Evolutionary conservation across 768 basidiomycete genomes (phyloP).

Genomic region (Pleurotus djamor): DNA sequence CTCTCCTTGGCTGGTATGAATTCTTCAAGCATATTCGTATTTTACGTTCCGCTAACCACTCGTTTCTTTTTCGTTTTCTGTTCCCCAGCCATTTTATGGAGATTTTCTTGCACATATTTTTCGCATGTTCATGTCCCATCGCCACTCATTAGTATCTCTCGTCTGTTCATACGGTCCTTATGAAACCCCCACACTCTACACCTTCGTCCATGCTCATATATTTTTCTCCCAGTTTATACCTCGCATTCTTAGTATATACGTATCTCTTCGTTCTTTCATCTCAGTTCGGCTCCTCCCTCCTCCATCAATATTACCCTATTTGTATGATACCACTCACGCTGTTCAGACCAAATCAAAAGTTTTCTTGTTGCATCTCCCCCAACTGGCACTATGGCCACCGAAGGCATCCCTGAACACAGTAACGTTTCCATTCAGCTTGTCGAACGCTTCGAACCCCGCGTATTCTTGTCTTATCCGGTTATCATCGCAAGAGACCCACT

Average conservation of each 20-base stretch:
- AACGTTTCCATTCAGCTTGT: background rate
- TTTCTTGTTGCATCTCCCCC: background rate
- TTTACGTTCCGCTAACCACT: background rate
- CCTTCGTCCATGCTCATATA: background rate
- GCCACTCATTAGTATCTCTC: background rate
- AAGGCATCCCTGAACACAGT: background rate
- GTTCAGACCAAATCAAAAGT: background rate
- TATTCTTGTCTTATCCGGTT: background rate
- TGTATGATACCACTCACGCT: constrained; percentile 2
- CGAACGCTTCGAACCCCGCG: background rate
- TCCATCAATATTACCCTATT: background rate
- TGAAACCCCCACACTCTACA: background rate
- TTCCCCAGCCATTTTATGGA: too few species aligned
- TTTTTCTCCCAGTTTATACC: background rate
- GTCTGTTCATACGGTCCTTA: background rate
- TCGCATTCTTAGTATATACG: background rate
- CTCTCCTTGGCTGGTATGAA: background rate
- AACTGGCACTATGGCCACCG: background rate
- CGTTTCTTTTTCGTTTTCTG: too few species aligned
- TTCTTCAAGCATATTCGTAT: background rate
- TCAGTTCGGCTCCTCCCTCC: background rate
- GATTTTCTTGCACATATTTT: background rate
- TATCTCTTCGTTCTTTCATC: background rate
- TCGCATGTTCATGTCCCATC: background rate
- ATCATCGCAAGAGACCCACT: background rate